Percentiles rank a stretch among this genome's conserved stretches.
Conservation (phyloP, 495 filamentous ascomycete genomes). For the Pyrenopolyporus hunteri region DNA sequence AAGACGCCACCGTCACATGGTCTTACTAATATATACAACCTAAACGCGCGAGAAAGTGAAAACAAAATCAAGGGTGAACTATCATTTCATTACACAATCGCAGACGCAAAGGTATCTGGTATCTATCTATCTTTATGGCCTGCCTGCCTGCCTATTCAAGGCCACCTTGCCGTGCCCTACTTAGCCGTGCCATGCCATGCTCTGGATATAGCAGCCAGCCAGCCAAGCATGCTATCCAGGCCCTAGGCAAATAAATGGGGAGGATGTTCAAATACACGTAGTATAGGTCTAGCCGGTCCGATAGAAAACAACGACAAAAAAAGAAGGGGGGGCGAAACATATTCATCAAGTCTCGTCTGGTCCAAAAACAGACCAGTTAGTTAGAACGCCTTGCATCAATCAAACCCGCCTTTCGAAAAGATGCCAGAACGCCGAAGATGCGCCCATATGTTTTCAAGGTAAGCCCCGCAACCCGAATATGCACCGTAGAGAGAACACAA, state of each 20-base stretch:
- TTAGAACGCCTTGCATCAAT: constrained; percentile 15
- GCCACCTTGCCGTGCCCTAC: neutral
- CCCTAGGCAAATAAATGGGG: constrained; percentile 2
- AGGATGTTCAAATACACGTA: neutral
- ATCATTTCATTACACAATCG: constrained; percentile 26
- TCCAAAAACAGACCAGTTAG: constrained; percentile 6
- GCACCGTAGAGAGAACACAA: constrained; percentile 21
- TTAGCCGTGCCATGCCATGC: neutral
- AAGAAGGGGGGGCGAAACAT: constrained; percentile 8
- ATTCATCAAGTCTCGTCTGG: constrained; percentile 27
- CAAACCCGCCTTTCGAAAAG: neutral
- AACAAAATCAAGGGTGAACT: neutral
- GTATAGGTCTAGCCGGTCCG: neutral
- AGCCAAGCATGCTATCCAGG: constrained; percentile 9
- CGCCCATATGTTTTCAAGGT: too few species aligned
- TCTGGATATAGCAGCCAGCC: constrained; percentile 13
- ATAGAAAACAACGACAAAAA: neutral
- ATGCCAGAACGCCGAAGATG: constrained; percentile 27
- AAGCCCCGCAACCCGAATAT: constrained; percentile 17
- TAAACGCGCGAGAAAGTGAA: too few species aligned
- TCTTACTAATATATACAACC: too few species aligned
- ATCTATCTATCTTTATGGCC: constrained; percentile 19
- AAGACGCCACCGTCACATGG: too few species aligned
- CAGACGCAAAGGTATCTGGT: constrained; percentile 26
- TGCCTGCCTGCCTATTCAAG: neutral